Evolutionary conservation across 805 yeast genomes (phyloP).

Genomic region (Vanderwaltozyma verrucispora): DNA sequence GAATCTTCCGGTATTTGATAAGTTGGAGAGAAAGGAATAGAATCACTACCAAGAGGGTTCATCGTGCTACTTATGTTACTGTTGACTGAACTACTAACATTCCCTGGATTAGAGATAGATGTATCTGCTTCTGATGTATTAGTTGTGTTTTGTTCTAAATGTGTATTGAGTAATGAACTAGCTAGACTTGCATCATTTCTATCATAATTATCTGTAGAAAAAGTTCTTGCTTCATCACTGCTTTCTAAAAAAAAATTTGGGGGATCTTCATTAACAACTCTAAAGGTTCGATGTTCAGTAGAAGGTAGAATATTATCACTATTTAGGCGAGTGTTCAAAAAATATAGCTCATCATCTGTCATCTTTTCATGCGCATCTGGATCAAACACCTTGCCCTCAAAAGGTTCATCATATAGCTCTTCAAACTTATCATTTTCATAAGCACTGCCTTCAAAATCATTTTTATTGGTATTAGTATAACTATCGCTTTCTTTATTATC

Average conservation of each 20-base stretch:
- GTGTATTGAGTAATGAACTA: too few species aligned
- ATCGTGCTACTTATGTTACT: too few species aligned
- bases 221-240: neutral
- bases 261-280: constrained; percentile 25
- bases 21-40: too few species aligned
- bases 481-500: neutral
- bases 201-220: constrained; percentile 4
- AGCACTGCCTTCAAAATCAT: neutral
- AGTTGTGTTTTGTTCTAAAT: too few species aligned
- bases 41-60: too few species aligned
- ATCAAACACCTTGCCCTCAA: too few species aligned
- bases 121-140: too few species aligned
- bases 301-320: neutral
- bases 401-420: too few species aligned
- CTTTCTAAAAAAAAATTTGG: constrained; percentile 14
- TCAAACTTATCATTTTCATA: too few species aligned
- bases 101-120: neutral
- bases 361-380: too few species aligned
- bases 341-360: neutral
- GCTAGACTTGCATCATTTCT: neutral
- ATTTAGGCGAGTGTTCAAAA: neutral
- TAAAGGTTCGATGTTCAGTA: constrained; percentile 10
- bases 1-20: too few species aligned
- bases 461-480: neutral
- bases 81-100: too few species aligned